Conservation (phyloP, 2,329 filamentous ascomycete species). For the Tolypocladium pustulatum region DNA sequence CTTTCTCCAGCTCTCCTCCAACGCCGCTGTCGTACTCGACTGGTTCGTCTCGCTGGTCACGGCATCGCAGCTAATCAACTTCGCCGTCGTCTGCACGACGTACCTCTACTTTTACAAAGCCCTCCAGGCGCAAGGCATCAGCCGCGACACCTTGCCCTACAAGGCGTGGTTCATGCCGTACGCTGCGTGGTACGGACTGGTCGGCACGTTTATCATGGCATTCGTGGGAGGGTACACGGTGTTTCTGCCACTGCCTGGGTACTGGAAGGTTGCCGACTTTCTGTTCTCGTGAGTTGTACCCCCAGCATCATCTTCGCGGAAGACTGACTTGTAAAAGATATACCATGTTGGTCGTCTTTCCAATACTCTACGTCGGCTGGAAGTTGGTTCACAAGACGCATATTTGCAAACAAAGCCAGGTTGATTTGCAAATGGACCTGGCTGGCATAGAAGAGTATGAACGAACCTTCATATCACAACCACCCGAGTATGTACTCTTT, state of each 20-base stretch:
- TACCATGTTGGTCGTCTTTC: constrained; percentile 63
- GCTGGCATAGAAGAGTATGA: constrained; percentile 61
- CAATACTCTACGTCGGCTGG: constrained; percentile 58
- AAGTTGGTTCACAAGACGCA: constrained; percentile 58
- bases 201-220: constrained; percentile 57
- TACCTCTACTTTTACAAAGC: constrained; percentile 66
- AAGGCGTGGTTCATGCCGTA: constrained; percentile 61
- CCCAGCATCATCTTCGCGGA: background rate
- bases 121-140: constrained; percentile 56
- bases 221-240: constrained; percentile 69
- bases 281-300: constrained; percentile 49
- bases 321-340: constrained; percentile 32
- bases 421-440: constrained; percentile 52
- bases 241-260: constrained; percentile 49
- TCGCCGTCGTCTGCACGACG: constrained; percentile 56
- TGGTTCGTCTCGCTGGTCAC: constrained; percentile 65
- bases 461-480: constrained; percentile 42
- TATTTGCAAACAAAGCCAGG: constrained; percentile 43
- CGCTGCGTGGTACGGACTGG: constrained; percentile 55
- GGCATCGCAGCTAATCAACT: constrained; percentile 66
- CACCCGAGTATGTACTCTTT: constrained; percentile 36
- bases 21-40: constrained; percentile 54
- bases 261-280: constrained; percentile 61
- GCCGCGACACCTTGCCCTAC: constrained; percentile 59
- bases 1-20: constrained; percentile 61